These are phyloP conservation scores for Stachybotrys echinatus DNA, from an alignment of 2,329 filamentous ascomycete species.

Conservation along the genomic window DNA sequence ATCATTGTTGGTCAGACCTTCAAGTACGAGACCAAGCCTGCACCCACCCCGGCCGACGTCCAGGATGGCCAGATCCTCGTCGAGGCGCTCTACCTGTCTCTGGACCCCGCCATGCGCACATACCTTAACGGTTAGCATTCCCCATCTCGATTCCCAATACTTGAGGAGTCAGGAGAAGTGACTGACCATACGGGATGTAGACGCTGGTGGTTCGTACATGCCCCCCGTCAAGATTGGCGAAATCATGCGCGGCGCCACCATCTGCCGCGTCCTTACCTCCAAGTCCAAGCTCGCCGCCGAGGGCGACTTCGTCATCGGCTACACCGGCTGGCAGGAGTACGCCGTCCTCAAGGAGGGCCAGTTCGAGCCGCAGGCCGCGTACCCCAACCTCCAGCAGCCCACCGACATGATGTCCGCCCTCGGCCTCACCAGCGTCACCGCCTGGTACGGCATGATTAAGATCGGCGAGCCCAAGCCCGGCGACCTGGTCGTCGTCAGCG, in stretches of 20 bases:
- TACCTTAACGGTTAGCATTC: conserved; percentile 54
- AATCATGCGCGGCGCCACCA: conserved; percentile 59
- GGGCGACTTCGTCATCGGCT: conserved; percentile 52
- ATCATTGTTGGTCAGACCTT: conserved; percentile 66
- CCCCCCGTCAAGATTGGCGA: conserved; percentile 64
- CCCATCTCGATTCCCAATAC: too few relatives aligned
- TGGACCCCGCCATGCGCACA: conserved; percentile 73
- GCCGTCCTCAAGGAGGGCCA: conserved; percentile 51
- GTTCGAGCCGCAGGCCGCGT: conserved; percentile 32
- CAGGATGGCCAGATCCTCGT: conserved; percentile 61
- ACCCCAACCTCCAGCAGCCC: conserved; percentile 34
- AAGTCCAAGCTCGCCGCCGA: conserved; percentile 48
- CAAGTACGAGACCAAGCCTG: conserved; percentile 41
- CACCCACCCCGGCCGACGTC: conserved; percentile 46
- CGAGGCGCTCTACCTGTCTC: conserved; percentile 57
- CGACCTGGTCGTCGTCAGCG: conserved; percentile 72
- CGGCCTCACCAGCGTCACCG: conserved; percentile 67
- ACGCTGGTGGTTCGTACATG: conserved; percentile 54
- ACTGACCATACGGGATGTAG: conserved; percentile 23
- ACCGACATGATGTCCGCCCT: conserved; percentile 59
- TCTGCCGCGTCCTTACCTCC: conserved; percentile 57
- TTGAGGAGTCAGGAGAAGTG: too few relatives aligned
- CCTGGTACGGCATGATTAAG: conserved; percentile 68
- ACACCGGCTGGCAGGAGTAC: conserved; percentile 62
- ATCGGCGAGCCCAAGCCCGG: conserved; percentile 63